Percentiles rank a stretch among this genome's conserved stretches.
Conservation (phyloP, 805 yeast species). For the Candida endomychidarum region DNA sequence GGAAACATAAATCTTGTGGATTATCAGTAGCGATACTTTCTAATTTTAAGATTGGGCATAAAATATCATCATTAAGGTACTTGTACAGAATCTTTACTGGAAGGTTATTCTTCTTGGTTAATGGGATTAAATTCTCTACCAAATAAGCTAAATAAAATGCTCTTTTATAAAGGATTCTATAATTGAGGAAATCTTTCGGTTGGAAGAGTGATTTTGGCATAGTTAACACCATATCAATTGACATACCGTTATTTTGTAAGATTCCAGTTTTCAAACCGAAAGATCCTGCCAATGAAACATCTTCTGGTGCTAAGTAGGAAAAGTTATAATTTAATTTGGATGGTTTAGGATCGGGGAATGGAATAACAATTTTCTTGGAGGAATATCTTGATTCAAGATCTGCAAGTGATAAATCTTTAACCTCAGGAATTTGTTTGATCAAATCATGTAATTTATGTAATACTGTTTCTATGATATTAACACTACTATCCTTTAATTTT, state of each 20-base stretch:
- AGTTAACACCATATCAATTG: conserved; percentile 76
- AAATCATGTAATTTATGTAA: conserved; percentile 71
- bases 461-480: conserved; percentile 67
- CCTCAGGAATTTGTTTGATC: conserved; percentile 62
- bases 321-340: conserved; percentile 68
- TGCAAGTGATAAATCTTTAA: conserved; percentile 49
- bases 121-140: conserved; percentile 59
- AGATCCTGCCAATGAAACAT: conserved; percentile 80
- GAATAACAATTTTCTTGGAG: conserved; percentile 58
- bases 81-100: conserved; percentile 63
- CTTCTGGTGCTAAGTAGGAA: conserved; percentile 66
- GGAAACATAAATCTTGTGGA: conserved; percentile 52
- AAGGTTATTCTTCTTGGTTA: conserved; percentile 54
- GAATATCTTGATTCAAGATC: conserved; percentile 60
- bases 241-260: conserved; percentile 56
- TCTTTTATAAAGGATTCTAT: conserved; percentile 85
- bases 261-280: conserved; percentile 85
- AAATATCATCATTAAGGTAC: conserved; percentile 70
- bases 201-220: conserved; percentile 79
- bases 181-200: conserved; percentile 86
- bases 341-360: conserved; percentile 92
- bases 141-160: conserved; percentile 82
- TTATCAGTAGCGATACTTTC: conserved; percentile 53
- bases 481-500: conserved; percentile 66
- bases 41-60: conserved; percentile 72